These are phyloP conservation scores for Trichoderma cornu-damae DNA, from an alignment of 2,329 filamentous ascomycete genomes.

Conservation along the genomic window DNA sequence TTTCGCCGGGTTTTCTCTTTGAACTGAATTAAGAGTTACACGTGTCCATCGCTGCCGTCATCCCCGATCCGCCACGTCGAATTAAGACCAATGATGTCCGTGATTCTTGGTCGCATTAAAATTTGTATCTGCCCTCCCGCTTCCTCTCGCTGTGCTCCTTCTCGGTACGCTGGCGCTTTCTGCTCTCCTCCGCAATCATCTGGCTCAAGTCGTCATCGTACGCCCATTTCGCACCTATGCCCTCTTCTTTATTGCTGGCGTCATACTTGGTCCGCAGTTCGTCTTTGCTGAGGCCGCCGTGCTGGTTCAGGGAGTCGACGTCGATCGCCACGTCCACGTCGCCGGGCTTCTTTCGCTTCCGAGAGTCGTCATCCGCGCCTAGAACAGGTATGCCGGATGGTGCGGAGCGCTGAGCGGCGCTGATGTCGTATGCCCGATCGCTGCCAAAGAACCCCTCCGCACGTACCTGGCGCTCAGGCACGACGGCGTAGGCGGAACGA, in stretches of 20 bases:
- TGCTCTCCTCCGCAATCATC: constrained; percentile 90
- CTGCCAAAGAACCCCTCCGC: constrained; percentile 94
- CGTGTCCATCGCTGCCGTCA: constrained; percentile 4
- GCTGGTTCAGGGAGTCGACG: constrained; percentile 68
- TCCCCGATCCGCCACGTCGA: not conserved
- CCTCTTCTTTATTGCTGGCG: constrained; percentile 60
- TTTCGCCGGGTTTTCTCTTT: not conserved
- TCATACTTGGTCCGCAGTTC: constrained; percentile 78
- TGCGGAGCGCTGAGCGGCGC: constrained; percentile 40
- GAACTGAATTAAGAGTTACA: not conserved
- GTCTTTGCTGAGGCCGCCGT: constrained; percentile 78
- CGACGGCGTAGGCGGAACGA: constrained; percentile 78
- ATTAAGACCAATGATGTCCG: not conserved
- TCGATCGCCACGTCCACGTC: constrained; percentile 93
- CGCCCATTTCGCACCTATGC: constrained; percentile 62
- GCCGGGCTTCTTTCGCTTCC: constrained; percentile 92
- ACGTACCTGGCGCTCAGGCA: constrained; percentile 80
- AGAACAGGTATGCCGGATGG: constrained; percentile 59
- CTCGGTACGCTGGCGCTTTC: constrained; percentile 85
- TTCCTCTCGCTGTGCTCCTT: constrained; percentile 68
- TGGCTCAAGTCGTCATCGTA: constrained; percentile 85
- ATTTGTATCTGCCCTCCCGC: constrained; percentile 51
- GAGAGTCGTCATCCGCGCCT: constrained; percentile 68
- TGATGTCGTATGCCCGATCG: constrained; percentile 88
- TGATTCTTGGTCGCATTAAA: not conserved